These are phyloP conservation scores for Acorus gramineus DNA, from an alignment of 106 monocot genomes.

Conservation along the genomic window DNA sequence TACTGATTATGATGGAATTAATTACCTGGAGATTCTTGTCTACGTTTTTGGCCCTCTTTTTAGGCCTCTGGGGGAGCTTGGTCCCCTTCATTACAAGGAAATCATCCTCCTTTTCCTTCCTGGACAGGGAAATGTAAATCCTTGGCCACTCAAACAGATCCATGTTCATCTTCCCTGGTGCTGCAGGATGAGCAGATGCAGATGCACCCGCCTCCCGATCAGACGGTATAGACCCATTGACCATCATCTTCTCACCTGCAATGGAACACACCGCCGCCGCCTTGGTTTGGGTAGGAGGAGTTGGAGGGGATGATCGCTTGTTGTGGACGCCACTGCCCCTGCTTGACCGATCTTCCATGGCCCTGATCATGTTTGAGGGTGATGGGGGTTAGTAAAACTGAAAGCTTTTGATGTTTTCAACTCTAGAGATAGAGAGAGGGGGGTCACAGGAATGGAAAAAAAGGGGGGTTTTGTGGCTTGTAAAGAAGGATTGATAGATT, in stretches of 20 bases:
- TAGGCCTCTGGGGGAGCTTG: slow-evolving; percentile 78
- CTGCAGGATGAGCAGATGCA: background rate
- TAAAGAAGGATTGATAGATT: too few relatives aligned
- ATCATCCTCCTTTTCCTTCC: slow-evolving; percentile 92
- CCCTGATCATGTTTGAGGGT: slow-evolving; percentile 38
- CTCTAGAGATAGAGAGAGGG: background rate
- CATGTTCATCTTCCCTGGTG: slow-evolving; percentile 31
- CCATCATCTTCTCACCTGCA: background rate
- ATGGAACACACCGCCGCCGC: background rate
- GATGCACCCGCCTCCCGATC: slow-evolving; percentile 7
- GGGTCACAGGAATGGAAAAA: background rate
- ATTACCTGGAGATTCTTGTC: slow-evolving; percentile 67
- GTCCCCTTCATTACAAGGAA: slow-evolving; percentile 80
- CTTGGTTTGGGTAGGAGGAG: slow-evolving; percentile 2
- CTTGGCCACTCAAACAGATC: slow-evolving; percentile 77
- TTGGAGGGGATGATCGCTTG: slow-evolving; percentile 29
- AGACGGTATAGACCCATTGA: slow-evolving; percentile 1
- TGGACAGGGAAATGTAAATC: slow-evolving; percentile 67
- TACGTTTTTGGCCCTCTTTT: slow-evolving; percentile 69
- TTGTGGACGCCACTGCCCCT: slow-evolving; percentile 9
- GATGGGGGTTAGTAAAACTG: background rate
- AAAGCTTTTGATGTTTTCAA: too few relatives aligned
- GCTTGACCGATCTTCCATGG: slow-evolving; percentile 29
- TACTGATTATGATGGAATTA: background rate
- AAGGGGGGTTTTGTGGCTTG: too few relatives aligned